Percentiles rank a stretch among this genome's conserved stretches.
Evolutionary conservation across 345 rosid genomes (phyloP).

Genomic region (Bruguiera gymnorhiza): DNA sequence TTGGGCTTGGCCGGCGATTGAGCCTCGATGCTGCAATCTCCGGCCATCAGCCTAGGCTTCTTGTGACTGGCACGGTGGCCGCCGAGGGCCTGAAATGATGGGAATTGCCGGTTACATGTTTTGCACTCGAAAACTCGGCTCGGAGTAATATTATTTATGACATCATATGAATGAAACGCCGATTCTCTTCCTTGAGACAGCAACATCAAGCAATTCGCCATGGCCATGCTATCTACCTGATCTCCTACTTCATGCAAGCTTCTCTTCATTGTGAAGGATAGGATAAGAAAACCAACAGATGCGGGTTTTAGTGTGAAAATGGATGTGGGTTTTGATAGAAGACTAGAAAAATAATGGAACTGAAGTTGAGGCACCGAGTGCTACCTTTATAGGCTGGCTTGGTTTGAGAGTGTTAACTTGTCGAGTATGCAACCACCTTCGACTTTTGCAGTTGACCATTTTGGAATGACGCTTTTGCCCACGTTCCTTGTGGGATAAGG

Average conservation of each 20-base stretch:
- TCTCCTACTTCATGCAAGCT: slow-evolving; percentile 20
- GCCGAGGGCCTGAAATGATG: slow-evolving; percentile 63
- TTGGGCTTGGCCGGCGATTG: slow-evolving; percentile 36
- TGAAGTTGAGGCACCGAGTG: neutral
- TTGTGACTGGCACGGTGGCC: slow-evolving; percentile 76
- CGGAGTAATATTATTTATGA: neutral
- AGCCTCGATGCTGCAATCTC: slow-evolving; percentile 12
- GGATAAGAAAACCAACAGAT: neutral
- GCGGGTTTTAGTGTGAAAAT: neutral
- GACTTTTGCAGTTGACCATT: slow-evolving; percentile 39
- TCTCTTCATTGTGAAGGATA: slow-evolving; percentile 45
- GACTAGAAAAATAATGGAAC: neutral
- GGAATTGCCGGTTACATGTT: slow-evolving; percentile 56
- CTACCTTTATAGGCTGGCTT: slow-evolving; percentile 22
- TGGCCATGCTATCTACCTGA: slow-evolving; percentile 32
- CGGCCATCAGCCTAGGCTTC: slow-evolving; percentile 38
- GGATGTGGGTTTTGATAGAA: neutral
- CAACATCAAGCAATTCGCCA: slow-evolving; percentile 59
- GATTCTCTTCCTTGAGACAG: slow-evolving; percentile 32
- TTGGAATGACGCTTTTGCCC: slow-evolving; percentile 31
- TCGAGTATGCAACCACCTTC: neutral
- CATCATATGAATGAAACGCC: slow-evolving; percentile 5
- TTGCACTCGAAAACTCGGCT: slow-evolving; percentile 64
- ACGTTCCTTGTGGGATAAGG: slow-evolving; percentile 11
- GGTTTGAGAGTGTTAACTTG: slow-evolving; percentile 6